These are phyloP conservation scores for Takakia lepidozioides DNA, from an alignment of 225 moss, liverwort and hornwort genomes.

Conservation along the genomic window DNA sequence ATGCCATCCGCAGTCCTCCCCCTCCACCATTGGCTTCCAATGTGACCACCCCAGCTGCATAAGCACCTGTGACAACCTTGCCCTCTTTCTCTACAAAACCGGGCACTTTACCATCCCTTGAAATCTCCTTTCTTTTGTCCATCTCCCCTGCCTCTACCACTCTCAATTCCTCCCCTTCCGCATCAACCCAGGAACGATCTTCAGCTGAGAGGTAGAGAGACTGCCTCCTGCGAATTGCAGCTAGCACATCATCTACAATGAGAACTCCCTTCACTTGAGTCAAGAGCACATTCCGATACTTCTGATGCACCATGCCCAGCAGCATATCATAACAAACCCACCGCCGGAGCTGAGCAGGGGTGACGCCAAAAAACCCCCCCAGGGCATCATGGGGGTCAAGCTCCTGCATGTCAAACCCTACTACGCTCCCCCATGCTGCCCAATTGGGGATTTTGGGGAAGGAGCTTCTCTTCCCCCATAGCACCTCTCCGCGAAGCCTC, in stretches of 20 bases:
- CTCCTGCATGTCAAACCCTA: slow-evolving; percentile 83
- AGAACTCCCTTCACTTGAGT: slow-evolving; percentile 55
- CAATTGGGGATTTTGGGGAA: slow-evolving; percentile 13
- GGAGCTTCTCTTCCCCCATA: slow-evolving; percentile 39
- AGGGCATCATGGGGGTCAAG: slow-evolving; percentile 53
- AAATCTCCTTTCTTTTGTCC: no score
- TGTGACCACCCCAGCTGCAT: no score
- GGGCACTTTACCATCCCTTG: no score
- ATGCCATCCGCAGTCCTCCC: no score
- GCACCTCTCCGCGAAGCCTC: slow-evolving; percentile 28
- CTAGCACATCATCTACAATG: slow-evolving; percentile 50
- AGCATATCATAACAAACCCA: slow-evolving; percentile 88
- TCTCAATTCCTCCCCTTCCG: slow-evolving; percentile 13
- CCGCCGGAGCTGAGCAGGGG: slow-evolving; percentile 60
- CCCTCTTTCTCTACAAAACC: no score
- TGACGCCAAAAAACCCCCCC: slow-evolving; percentile 53
- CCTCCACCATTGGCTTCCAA: no score
- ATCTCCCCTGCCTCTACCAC: slow-evolving; percentile 1
- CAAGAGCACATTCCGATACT: slow-evolving; percentile 45
- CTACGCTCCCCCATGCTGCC: slow-evolving; percentile 70
- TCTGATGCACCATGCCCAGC: slow-evolving; percentile 59
- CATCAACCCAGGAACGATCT: slow-evolving; percentile 53
- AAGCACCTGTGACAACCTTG: no score
- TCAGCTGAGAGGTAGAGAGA: slow-evolving; percentile 42
- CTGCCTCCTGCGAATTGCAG: slow-evolving; percentile 25